These are phyloP conservation scores for Pascua sp. DNA, from an alignment of 1,284 basidiomycete genomes.

Conservation along the genomic window DNA sequence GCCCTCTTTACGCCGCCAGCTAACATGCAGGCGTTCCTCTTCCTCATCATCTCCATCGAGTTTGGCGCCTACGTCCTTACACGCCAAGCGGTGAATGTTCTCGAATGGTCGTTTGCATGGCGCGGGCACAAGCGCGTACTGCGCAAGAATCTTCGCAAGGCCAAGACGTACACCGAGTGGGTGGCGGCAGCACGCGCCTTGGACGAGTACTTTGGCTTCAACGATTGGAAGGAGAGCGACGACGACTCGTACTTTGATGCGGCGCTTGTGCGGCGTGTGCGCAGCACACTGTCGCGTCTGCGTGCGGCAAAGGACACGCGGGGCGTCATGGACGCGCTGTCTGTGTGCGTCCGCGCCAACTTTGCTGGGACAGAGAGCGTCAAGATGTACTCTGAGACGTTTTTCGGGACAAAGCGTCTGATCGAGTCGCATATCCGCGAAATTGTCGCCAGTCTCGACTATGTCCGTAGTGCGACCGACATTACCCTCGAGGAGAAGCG, in stretches of 20 bases:
- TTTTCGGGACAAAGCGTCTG: conserved; percentile 78
- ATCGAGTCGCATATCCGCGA: conserved; percentile 87
- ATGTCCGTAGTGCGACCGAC: conserved; percentile 67
- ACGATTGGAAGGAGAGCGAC: conserved; percentile 79
- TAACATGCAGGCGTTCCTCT: conserved; percentile 64
- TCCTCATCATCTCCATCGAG: conserved; percentile 76
- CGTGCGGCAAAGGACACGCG: conserved; percentile 62
- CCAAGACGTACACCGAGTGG: conserved; percentile 74
- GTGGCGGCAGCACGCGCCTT: conserved; percentile 72
- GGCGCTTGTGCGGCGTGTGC: conserved; percentile 48
- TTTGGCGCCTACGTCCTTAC: conserved; percentile 83
- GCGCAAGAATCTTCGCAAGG: conserved; percentile 68
- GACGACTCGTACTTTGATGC: conserved; percentile 87
- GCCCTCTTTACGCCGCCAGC: background rate
- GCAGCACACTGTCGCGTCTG: conserved; percentile 35
- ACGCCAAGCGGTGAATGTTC: conserved; percentile 86
- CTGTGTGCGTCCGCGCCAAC: conserved; percentile 86
- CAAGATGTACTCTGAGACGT: conserved; percentile 82
- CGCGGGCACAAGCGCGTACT: conserved; percentile 76
- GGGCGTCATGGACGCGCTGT: conserved; percentile 82
- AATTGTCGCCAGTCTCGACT: conserved; percentile 67
- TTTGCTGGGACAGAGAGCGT: conserved; percentile 92
- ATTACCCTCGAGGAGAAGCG: conserved; percentile 84
- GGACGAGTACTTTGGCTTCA: conserved; percentile 76
- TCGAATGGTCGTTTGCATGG: conserved; percentile 88